Base-by-base conservation (phyloP, 2,329 filamentous ascomycete species). In the Trichoderma endophyticum region DNA sequence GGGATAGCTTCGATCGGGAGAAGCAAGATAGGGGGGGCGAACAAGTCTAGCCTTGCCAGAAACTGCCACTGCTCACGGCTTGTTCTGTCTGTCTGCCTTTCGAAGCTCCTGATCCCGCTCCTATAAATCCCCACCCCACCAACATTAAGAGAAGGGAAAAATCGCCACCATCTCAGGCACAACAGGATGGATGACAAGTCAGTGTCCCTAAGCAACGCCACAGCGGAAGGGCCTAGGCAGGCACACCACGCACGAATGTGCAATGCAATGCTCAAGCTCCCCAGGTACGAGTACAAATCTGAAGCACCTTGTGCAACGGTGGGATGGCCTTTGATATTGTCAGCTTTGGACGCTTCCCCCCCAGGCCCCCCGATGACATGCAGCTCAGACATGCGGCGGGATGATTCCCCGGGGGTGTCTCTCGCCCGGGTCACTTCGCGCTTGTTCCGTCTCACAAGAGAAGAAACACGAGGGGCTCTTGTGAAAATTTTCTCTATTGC, bases 81-180 rank as follows among this genome's bases (percentile, higher is more conserved):
- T 18, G 15, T 59, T 5, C 51, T 36, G 30, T 24, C 30, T 30
- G 21, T n/a, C 30, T 28, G 65, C 15, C 65, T 21, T 59, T 34
- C 30, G 12, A 34, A 60, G 64, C 34, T 51, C 66, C 54, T 48
- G 21, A 59, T 28, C 21, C 48, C 11, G 30, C 59, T 60, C 24
- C 32, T n/a, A 30, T 21, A 21, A 21, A 67, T 43, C 66, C 59
- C 66, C 66, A 69, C 66, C 51, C 66, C 56, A 48, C 66, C 66
- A 59, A 30, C 56, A n/a, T 3, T 26, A n/a, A 9, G 43, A 26
- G 51, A 32, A 18, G 43, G n/a, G 39, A 14, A 24, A 34, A 18
- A 43, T 69, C 56, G 66, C 66, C 66, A 51, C 56, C 66, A 61
- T 69, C 51, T 69, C 66, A 69, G 66, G 66, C 57, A 69, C 66